Base-by-base conservation (phyloP, 139 green algal species). In the Chlorella sp. region DNA sequence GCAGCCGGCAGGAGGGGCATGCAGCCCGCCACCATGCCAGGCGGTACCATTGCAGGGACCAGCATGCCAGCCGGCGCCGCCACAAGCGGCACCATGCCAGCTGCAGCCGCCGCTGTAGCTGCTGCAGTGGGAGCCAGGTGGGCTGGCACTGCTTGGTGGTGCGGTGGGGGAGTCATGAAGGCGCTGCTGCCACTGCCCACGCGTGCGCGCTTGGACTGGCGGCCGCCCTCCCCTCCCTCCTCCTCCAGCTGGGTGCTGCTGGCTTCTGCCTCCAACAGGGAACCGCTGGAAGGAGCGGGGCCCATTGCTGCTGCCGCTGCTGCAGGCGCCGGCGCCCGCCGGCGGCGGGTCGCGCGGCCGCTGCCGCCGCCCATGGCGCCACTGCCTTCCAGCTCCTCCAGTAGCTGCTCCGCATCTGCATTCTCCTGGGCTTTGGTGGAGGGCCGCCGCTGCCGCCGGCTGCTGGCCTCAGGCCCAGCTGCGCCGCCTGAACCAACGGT, bases 171-270 rank as follows among this genome's bases (percentile, higher is more conserved):
- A 3, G 51, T 60, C 51, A 60, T 60, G 64, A 34, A 39, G 32
- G n/a, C 20, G 28, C 70, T 36, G 26, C 39, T 41, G 41, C 39
- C 39, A 41, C 70, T 56, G 39, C 70, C 39, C 70, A 60, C 34
- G 25, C 70, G 68, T 2, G 20, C 2, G 18, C 39, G 70, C 70
- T 78, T 78, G 70, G 26, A 56, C 18, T 57, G 70, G 26, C 34
- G 70, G 32, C 41, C 26, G 13, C 39, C 56, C 13, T 16, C 70
- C n/a, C 39, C 39, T 12, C 39, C 70, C 3, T 78, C 70, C 16
- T 78, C 70, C 3, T 26, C 41, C 39, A 78, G 38, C 39, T 78
- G 70, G 25, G 39, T 78, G 70, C 70, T 78, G 70, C 70, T 78
- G 70, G 70, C 70, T 28, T 78, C 70, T 0, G 70, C 70, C 25